phyloP scores from a whole-genome alignment of 2,329 filamentous ascomycete species.

The Trichophyton schoenleinii region DNA sequence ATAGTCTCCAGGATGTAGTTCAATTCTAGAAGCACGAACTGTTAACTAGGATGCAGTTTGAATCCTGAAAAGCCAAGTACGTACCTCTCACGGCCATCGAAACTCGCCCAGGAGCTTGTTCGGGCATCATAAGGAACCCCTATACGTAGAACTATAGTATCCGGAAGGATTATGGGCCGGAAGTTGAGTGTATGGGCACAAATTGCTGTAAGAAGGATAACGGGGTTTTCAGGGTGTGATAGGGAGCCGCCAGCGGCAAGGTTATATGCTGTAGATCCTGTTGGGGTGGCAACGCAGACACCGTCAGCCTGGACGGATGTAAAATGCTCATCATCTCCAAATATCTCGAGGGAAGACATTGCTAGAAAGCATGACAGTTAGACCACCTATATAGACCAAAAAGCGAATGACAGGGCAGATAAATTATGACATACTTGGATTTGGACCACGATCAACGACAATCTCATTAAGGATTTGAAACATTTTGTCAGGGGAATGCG shows the following conservation, averaged over 20 bases:
- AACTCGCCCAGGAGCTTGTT: conserved; percentile 90
- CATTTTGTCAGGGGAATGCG: conserved; percentile 70
- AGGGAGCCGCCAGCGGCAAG: conserved; percentile 87
- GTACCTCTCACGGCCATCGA: conserved; percentile 76
- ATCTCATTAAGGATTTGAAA: conserved; percentile 92
- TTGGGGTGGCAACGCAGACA: conserved; percentile 86
- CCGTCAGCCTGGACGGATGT: conserved; percentile 93
- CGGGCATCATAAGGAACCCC: conserved; percentile 91
- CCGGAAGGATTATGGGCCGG: conserved; percentile 83
- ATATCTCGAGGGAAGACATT: conserved; percentile 87
- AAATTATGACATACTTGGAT: conserved; percentile 55
- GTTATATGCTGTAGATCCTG: conserved; percentile 88
- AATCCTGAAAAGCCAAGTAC: conserved; percentile 6
- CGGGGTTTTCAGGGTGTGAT: conserved; percentile 82
- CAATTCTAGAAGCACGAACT: conserved; percentile 25
- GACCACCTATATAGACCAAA: background rate
- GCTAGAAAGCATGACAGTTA: conserved; percentile 36
- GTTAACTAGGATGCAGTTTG: background rate
- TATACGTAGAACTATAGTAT: conserved; percentile 84
- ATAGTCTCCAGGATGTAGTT: conserved; percentile 39
- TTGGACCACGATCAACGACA: conserved; percentile 89
- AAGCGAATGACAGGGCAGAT: background rate
- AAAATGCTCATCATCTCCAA: conserved; percentile 73
- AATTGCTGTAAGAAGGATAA: conserved; percentile 82
- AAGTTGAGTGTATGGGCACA: conserved; percentile 87